Conservation (phyloP, 805 yeast genomes). For the Cyberlindnera mycetangii region DNA sequence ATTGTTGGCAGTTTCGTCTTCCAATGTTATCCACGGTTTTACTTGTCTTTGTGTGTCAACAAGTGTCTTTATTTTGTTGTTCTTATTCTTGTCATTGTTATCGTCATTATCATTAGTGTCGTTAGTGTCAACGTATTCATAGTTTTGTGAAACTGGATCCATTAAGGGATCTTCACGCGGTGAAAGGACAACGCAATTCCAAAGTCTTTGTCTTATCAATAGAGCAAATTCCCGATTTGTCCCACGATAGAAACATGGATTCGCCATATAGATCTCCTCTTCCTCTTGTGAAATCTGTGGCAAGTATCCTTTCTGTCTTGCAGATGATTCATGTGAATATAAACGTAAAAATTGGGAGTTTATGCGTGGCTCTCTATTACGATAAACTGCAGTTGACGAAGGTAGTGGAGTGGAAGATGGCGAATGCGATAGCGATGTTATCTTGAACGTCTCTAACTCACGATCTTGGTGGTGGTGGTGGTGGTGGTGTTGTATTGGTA, state of each 20-base stretch:
- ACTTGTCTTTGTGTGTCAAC: conserved; percentile 23
- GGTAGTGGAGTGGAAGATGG: conserved; percentile 3
- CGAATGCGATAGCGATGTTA: conserved; percentile 18
- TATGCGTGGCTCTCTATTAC: conserved; percentile 45
- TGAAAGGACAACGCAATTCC: conserved; percentile 50
- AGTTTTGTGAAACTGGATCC: conserved; percentile 22
- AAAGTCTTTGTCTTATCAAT: conserved; percentile 46
- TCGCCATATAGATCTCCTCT: conserved; percentile 24
- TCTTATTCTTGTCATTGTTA: conserved; percentile 3
- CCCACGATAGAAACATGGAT: conserved; percentile 9
- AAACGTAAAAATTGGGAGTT: conserved; percentile 47
- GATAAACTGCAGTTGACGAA: conserved; percentile 13
- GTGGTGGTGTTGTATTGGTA: conserved; percentile 12
- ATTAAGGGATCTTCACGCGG: conserved; percentile 43
- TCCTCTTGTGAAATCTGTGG: conserved; percentile 34
- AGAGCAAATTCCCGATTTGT: conserved; percentile 37
- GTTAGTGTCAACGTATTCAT: conserved; percentile 24
- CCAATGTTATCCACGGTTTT: conserved; percentile 31
- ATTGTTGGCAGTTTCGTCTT: conserved; percentile 18
- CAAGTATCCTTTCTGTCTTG: conserved; percentile 33
- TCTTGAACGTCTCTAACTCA: conserved; percentile 28
- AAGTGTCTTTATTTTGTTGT: conserved; percentile 12
- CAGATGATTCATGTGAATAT: conserved; percentile 48
- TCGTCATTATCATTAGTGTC: neutral
- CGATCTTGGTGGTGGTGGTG: conserved; percentile 8